phyloP scores from a whole-genome alignment of 164 flowering plant species.

The Stephania japonica region DNA sequence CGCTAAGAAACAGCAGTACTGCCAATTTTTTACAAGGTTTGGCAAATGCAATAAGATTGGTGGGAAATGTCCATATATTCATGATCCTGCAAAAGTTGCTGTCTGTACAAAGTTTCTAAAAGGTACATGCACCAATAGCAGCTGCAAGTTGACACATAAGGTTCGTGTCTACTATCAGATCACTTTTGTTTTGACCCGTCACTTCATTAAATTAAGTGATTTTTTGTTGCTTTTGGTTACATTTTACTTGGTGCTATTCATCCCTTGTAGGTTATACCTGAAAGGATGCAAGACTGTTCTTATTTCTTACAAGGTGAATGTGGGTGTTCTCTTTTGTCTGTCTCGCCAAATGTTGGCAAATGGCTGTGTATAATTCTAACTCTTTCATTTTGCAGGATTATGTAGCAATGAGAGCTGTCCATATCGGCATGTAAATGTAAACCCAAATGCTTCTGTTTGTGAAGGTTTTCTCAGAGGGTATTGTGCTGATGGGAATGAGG shows the following conservation, averaged over 20 bases:
- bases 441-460: slow-evolving; percentile 72
- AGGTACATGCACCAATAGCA: slow-evolving; percentile 57
- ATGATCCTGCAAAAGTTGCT: slow-evolving; percentile 84
- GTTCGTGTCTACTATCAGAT: slow-evolving; percentile 25
- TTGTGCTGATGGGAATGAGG: slow-evolving; percentile 96
- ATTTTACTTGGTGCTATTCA: not conserved
- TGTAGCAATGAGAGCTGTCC: slow-evolving; percentile 80
- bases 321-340: slow-evolving; percentile 6
- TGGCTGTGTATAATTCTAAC: slow-evolving; percentile 6
- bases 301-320: slow-evolving; percentile 74
- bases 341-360: not conserved
- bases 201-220: not conserved
- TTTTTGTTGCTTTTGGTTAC: not conserved
- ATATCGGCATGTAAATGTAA: slow-evolving; percentile 90
- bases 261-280: slow-evolving; percentile 79
- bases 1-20: slow-evolving; percentile 70
- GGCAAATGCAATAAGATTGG: slow-evolving; percentile 87
- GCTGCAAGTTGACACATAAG: slow-evolving; percentile 95
- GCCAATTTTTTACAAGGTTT: slow-evolving; percentile 94
- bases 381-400: slow-evolving; percentile 46
- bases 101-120: slow-evolving; percentile 92
- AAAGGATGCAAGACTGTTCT: slow-evolving; percentile 97
- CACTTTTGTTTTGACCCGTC: not conserved
- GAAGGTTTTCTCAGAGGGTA: slow-evolving; percentile 92
- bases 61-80: slow-evolving; percentile 90